Percentiles rank a stretch among this genome's conserved stretches.
Conservation (phyloP, 176 grass and related monocot genomes). For the Zoysia japonica region DNA sequence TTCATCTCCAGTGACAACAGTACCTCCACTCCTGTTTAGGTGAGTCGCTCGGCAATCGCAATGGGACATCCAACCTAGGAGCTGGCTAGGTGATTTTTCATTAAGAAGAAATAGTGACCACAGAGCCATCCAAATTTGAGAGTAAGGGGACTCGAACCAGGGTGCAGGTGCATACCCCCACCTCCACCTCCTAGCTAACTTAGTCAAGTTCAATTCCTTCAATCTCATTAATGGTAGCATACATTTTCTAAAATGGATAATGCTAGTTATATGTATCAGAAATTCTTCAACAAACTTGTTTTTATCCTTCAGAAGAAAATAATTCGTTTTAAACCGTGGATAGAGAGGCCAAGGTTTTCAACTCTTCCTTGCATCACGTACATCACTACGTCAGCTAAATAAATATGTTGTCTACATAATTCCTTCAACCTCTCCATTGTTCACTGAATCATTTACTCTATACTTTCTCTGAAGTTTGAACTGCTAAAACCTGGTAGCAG, state of each 20-base stretch:
- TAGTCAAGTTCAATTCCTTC: too few species aligned
- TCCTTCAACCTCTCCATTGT: neutral
- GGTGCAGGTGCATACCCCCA: too few species aligned
- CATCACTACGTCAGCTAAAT: neutral
- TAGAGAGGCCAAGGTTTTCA: neutral
- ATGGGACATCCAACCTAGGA: too few species aligned
- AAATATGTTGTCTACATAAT: neutral
- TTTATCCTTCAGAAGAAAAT: neutral
- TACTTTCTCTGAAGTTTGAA: neutral
- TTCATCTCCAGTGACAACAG: slow-evolving; percentile 23
- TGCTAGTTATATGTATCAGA: slow-evolving; percentile 3
- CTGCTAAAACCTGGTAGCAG: neutral
- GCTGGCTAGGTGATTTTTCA: too few species aligned
- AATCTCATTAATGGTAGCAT: neutral
- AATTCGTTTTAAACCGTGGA: neutral
- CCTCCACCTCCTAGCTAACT: too few species aligned
- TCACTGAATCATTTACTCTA: neutral
- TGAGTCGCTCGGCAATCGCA: slow-evolving; percentile 12
- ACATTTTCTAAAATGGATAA: neutral
- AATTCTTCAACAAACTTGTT: neutral
- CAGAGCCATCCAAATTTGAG: too few species aligned
- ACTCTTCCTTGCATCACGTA: neutral
- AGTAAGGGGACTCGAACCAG: too few species aligned
- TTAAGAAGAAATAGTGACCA: too few species aligned
- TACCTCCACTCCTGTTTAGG: slow-evolving; percentile 19